phyloP scores from a whole-genome alignment of 495 filamentous ascomycete genomes.

The Aspergillus panamensis region DNA sequence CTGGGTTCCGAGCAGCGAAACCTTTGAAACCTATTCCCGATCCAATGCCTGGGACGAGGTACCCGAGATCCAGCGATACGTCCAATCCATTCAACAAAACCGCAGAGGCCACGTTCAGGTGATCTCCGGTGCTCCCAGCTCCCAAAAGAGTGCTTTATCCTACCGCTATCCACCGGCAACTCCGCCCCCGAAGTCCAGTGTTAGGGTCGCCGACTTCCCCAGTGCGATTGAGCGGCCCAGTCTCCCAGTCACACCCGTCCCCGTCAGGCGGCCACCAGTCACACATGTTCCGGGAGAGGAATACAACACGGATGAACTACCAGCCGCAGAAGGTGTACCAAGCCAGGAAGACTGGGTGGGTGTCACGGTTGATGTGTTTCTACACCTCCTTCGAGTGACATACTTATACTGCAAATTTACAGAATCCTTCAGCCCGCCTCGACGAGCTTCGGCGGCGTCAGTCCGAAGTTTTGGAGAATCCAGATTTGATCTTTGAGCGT shows the following conservation, averaged over 20 bases:
- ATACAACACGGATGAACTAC: slow-evolving; percentile 45
- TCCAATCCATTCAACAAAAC: slow-evolving; percentile 63
- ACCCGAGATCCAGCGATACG: slow-evolving; percentile 76
- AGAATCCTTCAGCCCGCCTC: slow-evolving; percentile 69
- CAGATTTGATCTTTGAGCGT: slow-evolving; percentile 21
- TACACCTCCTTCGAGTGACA: slow-evolving; percentile 49
- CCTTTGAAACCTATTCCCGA: slow-evolving; percentile 62
- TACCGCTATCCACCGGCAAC: slow-evolving; percentile 19
- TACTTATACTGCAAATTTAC: slow-evolving; percentile 59
- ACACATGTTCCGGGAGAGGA: slow-evolving; percentile 52
- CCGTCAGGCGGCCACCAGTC: slow-evolving; percentile 56
- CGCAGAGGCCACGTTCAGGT: slow-evolving; percentile 60
- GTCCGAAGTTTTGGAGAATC: slow-evolving; percentile 51
- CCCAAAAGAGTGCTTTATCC: slow-evolving; percentile 11
- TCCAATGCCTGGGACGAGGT: slow-evolving; percentile 88
- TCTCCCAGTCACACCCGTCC: slow-evolving; percentile 86
- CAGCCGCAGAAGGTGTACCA: slow-evolving; percentile 74
- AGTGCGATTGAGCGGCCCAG: slow-evolving; percentile 78
- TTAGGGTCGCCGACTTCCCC: slow-evolving; percentile 81
- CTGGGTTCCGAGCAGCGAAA: slow-evolving; percentile 53
- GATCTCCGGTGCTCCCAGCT: slow-evolving; percentile 27
- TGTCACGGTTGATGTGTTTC: slow-evolving; percentile 56
- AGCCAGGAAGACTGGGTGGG: slow-evolving; percentile 87
- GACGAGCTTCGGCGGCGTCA: slow-evolving; percentile 64
- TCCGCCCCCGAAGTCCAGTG: slow-evolving; percentile 41